Evolutionary conservation across 225 moss, liverwort and hornwort species (phyloP).

Genomic region (Bryoerythrophyllum caledonicum): DNA sequence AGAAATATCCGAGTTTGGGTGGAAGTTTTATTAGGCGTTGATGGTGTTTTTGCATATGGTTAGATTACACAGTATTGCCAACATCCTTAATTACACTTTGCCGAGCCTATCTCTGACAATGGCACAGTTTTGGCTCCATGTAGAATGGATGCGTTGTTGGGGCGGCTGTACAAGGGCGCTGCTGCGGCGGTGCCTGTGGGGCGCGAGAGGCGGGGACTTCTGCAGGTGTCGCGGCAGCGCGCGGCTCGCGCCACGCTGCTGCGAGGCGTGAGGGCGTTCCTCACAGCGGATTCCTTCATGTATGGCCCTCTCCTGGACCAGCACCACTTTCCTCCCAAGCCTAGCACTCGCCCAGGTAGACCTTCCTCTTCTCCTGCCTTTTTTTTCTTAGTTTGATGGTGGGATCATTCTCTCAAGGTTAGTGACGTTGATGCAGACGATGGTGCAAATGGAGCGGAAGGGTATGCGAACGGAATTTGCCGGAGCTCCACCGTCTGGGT

Average conservation of each 20-base stretch:
- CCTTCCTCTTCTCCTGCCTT: background rate
- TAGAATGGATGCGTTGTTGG: slow-evolving; percentile 24
- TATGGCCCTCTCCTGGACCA: slow-evolving; percentile 45
- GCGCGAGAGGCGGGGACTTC: slow-evolving; percentile 31
- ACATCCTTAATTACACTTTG: too few species aligned
- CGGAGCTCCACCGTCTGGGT: slow-evolving; percentile 27
- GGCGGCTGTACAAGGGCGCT: slow-evolving; percentile 32
- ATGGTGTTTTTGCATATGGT: too few species aligned
- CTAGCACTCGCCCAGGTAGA: slow-evolving; percentile 38
- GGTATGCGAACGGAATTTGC: slow-evolving; percentile 14
- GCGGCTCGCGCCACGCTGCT: slow-evolving; percentile 35
- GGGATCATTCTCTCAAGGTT: background rate
- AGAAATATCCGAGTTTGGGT: too few species aligned
- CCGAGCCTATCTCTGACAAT: too few species aligned
- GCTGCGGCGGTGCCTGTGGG: slow-evolving; percentile 21
- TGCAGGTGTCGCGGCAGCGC: slow-evolving; percentile 40
- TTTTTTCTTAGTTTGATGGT: too few species aligned
- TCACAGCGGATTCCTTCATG: slow-evolving; percentile 53
- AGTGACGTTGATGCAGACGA: slow-evolving; percentile 10
- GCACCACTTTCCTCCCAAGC: slow-evolving; percentile 7
- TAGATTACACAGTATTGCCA: too few species aligned
- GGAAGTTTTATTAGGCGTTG: too few species aligned
- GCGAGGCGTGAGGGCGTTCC: slow-evolving; percentile 36
- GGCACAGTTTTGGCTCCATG: too few species aligned
- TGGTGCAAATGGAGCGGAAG: slow-evolving; percentile 19